These are phyloP conservation scores for Salinomyces thailandicus DNA, from an alignment of 2,329 filamentous ascomycete species.

Conservation along the genomic window DNA sequence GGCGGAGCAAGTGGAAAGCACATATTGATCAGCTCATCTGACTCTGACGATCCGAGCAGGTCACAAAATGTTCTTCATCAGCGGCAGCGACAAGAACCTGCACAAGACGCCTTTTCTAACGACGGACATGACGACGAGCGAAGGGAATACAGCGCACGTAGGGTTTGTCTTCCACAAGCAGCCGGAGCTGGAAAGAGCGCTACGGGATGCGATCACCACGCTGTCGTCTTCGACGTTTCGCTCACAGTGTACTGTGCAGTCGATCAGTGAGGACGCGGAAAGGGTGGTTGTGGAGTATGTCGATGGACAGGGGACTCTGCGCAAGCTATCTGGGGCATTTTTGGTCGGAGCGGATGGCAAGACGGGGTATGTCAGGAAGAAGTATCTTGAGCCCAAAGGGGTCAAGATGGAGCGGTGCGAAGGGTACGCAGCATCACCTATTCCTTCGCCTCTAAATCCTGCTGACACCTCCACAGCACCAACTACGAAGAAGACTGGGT, in stretches of 20 bases:
- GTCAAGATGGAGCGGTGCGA: constrained; percentile 1
- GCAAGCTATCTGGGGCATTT: constrained; percentile 1
- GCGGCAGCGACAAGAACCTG: neutral
- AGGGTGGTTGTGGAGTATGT: constrained; percentile 1
- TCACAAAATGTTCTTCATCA: neutral
- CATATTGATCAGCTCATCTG: neutral
- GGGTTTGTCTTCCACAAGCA: constrained; percentile 5
- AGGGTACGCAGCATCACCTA: neutral
- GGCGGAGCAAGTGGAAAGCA: no score
- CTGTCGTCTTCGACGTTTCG: neutral
- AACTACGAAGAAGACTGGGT: constrained; percentile 37
- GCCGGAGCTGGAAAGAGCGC: constrained; percentile 3
- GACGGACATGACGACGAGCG: constrained; percentile 1
- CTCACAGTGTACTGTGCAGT: constrained; percentile 1
- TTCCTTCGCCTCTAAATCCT: neutral
- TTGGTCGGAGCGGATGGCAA: constrained; percentile 5
- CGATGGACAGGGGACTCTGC: neutral
- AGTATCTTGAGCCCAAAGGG: constrained; percentile 4
- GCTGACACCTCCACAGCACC: constrained; percentile 1
- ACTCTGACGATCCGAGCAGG: neutral
- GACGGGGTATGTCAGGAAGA: constrained; percentile 4
- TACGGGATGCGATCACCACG: constrained; percentile 1
- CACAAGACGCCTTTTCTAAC: neutral
- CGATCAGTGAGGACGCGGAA: constrained; percentile 1
- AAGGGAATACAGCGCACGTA: constrained; percentile 3